phyloP scores from a whole-genome alignment of 1,284 basidiomycete species.

The Singerocomus inundabilis region DNA sequence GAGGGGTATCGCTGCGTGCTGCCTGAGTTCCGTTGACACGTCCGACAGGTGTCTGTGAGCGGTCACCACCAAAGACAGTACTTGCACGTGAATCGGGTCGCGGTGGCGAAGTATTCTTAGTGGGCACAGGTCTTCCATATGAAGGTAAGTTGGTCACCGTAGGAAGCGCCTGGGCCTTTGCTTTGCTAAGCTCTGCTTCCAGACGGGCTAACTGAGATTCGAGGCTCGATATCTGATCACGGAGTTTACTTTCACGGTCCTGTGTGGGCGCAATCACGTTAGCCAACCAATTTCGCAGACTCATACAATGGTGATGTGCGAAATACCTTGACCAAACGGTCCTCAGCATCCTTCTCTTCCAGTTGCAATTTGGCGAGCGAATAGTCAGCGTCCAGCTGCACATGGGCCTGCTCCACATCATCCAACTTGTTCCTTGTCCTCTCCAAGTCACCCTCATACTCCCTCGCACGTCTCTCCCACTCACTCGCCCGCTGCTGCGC shows the following conservation, averaged over 20 bases:
- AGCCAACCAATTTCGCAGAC: conserved; percentile 7
- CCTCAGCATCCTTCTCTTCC: conserved; percentile 70
- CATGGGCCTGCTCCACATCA: conserved; percentile 59
- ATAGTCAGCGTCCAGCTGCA: conserved; percentile 68
- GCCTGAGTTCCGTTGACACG: conserved; percentile 28
- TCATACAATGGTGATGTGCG: not conserved
- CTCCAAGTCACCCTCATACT: conserved; percentile 62
- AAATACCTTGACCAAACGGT: conserved; percentile 60
- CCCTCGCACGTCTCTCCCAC: conserved; percentile 76
- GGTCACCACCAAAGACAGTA: conserved; percentile 48
- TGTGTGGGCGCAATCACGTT: conserved; percentile 36
- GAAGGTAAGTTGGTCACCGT: conserved; percentile 26
- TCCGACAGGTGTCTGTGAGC: conserved; percentile 41
- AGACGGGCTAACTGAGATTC: conserved; percentile 61
- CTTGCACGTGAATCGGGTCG: conserved; percentile 72
- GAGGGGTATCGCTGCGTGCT: conserved; percentile 46
- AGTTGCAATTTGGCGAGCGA: conserved; percentile 64
- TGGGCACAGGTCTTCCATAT: conserved; percentile 34
- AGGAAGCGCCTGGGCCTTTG: conserved; percentile 36
- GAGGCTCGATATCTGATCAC: conserved; percentile 61
- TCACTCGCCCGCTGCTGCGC: conserved; percentile 74
- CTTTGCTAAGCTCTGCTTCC: conserved; percentile 58
- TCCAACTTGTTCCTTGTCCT: conserved; percentile 58
- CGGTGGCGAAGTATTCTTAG: conserved; percentile 38
- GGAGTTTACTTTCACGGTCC: conserved; percentile 69